Conservation (phyloP, 2,329 filamentous ascomycete genomes). For the Phialocephala subalpina region DNA sequence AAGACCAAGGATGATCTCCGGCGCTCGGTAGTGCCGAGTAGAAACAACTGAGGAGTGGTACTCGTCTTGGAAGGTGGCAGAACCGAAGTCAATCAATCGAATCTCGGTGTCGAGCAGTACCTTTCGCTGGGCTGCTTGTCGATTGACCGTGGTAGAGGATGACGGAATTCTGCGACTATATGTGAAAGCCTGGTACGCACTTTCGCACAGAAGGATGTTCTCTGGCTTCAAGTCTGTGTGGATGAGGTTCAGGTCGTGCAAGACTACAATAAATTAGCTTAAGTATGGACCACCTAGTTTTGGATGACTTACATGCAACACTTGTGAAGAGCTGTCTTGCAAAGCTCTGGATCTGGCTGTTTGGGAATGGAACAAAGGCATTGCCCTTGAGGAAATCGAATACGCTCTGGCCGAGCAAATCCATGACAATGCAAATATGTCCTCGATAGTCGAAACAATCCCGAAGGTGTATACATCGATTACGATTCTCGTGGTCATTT, state of each 20-base stretch:
- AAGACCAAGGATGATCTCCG: constrained; percentile 74
- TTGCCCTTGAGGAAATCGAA: constrained; percentile 99
- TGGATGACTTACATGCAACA: constrained; percentile 81
- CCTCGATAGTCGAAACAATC: constrained; percentile 98
- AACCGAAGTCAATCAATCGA: constrained; percentile 75
- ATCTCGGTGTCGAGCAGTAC: constrained; percentile 75
- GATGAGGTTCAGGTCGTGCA: constrained; percentile 96
- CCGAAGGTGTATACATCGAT: constrained; percentile 94
- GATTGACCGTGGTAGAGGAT: constrained; percentile 65
- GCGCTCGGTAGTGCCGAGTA: constrained; percentile 73
- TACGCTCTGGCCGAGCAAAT: constrained; percentile 88
- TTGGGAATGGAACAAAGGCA: constrained; percentile 94
- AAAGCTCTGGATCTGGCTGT: constrained; percentile 98
- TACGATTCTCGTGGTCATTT: constrained; percentile 91
- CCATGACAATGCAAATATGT: constrained; percentile 89
- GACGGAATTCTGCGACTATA: constrained; percentile 76
- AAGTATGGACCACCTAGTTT: constrained; percentile 1
- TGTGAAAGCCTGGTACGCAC: constrained; percentile 73
- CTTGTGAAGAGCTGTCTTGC: constrained; percentile 96
- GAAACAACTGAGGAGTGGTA: constrained; percentile 77
- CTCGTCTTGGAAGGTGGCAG: constrained; percentile 76
- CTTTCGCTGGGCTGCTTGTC: constrained; percentile 68
- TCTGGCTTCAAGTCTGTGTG: constrained; percentile 84
- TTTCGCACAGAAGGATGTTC: constrained; percentile 73
- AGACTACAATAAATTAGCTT: constrained; percentile 62